phyloP scores from a whole-genome alignment of 2,329 filamentous ascomycete species.

The Capronia epimyces region DNA sequence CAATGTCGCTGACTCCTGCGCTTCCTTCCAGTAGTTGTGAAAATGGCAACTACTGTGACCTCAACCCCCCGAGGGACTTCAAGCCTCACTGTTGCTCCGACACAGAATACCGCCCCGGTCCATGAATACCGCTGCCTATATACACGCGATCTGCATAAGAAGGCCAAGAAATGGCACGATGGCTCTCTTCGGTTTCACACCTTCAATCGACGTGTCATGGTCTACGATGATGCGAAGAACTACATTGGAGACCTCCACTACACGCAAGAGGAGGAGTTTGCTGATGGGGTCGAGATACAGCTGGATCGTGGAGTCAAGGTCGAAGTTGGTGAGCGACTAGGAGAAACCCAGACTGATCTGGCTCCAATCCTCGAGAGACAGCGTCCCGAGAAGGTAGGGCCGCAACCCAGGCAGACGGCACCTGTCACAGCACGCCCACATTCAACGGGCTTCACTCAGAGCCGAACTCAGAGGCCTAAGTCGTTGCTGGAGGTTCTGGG shows the following conservation, averaged over 20 bases:
- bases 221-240: slow-evolving; percentile 75
- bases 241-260: slow-evolving; percentile 82
- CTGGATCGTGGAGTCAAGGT: slow-evolving; percentile 74
- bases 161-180: slow-evolving; percentile 92
- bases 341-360: slow-evolving; percentile 69
- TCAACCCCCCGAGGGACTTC: slow-evolving; percentile 32
- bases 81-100: slow-evolving; percentile 41
- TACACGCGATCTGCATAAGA: slow-evolving; percentile 76
- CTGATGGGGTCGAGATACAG: slow-evolving; percentile 74
- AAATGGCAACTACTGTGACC: slow-evolving; percentile 15
- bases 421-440: slow-evolving; percentile 32
- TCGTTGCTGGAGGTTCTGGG: slow-evolving; percentile 61
- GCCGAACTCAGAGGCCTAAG: slow-evolving; percentile 48
- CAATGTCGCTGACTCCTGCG: slow-evolving; percentile 17
- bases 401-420: slow-evolving; percentile 31
- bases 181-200: slow-evolving; percentile 80
- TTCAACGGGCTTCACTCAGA: slow-evolving; percentile 43
- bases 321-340: slow-evolving; percentile 71
- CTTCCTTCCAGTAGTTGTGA: slow-evolving; percentile 4
- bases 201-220: slow-evolving; percentile 88
- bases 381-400: slow-evolving; percentile 25
- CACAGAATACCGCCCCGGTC: slow-evolving; percentile 66
- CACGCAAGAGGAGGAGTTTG: slow-evolving; percentile 61
- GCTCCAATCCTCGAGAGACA: slow-evolving; percentile 68
- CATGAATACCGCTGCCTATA: slow-evolving; percentile 81